phyloP scores from a whole-genome alignment of 2,329 filamentous ascomycete genomes.

The Aspergillus vadensis region DNA sequence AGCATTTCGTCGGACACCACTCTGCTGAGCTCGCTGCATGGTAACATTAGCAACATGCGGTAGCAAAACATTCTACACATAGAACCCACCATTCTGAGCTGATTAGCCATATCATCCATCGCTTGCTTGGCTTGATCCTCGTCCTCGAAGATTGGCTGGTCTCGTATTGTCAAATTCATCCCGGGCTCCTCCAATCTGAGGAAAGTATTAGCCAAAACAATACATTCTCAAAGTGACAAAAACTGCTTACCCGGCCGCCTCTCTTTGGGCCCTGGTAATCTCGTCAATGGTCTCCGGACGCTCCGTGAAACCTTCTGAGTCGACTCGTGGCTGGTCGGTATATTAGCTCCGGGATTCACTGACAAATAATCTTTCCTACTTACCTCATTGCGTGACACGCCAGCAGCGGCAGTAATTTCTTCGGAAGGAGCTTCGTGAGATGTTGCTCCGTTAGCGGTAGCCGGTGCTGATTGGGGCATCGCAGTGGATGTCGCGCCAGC shows the following conservation, averaged over 20 bases:
- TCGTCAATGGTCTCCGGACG: constrained; percentile 47
- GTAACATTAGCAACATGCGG: constrained; percentile 21
- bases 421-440: constrained; percentile 20
- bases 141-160: constrained; percentile 53
- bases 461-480: constrained; percentile 21
- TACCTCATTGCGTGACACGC: constrained; percentile 29
- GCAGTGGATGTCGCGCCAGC: constrained; percentile 24
- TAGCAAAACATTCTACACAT: neutral
- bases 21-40: constrained; percentile 47
- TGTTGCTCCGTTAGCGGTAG: constrained; percentile 33
- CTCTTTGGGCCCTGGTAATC: constrained; percentile 48
- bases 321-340: constrained; percentile 30
- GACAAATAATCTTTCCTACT: neutral
- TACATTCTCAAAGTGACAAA: neutral
- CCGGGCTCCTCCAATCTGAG: constrained; percentile 45
- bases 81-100: constrained; percentile 46
- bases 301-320: constrained; percentile 46
- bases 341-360: constrained; percentile 12
- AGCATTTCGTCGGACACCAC: constrained; percentile 64
- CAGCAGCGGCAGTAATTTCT: constrained; percentile 25
- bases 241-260: constrained; percentile 43
- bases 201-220: constrained; percentile 19
- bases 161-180: constrained; percentile 51
- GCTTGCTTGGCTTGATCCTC: constrained; percentile 52
- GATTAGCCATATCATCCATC: constrained; percentile 52